Percentiles rank a stretch among this genome's conserved stretches.
These are phyloP conservation scores for Chaetomiaceae sp. DNA, from an alignment of 2,329 filamentous ascomycete species.

Conservation along the genomic window DNA sequence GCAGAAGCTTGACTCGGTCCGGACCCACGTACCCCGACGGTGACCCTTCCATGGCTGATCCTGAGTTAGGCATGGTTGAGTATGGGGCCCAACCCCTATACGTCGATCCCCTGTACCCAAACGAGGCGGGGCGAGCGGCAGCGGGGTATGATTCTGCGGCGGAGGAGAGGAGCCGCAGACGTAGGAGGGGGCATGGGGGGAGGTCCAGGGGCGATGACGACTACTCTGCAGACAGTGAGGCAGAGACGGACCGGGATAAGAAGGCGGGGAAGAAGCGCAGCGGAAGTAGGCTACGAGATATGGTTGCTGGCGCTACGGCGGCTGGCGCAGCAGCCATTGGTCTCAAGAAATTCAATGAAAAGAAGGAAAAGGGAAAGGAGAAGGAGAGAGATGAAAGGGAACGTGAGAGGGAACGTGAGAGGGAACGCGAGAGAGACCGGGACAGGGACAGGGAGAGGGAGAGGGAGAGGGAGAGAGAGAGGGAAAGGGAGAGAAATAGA, in stretches of 20 bases:
- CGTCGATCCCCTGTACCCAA: conserved; percentile 34
- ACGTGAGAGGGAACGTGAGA: conserved; percentile 26
- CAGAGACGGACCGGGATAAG: conserved; percentile 27
- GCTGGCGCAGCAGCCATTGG: conserved; percentile 59
- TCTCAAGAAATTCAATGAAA: conserved; percentile 54
- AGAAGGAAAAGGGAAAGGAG: conserved; percentile 36
- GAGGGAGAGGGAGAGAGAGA: conserved; percentile 28
- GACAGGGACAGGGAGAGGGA: conserved; percentile 37
- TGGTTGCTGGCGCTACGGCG: conserved; percentile 52
- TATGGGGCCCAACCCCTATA: conserved; percentile 58
- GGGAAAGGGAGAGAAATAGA: conserved; percentile 33
- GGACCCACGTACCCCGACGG: conserved; percentile 42
- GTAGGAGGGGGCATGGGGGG: conserved; percentile 35
- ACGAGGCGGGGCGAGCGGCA: conserved; percentile 20
- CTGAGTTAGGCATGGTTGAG: conserved; percentile 64
- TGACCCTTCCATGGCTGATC: conserved; percentile 47
- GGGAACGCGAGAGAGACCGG: conserved; percentile 24
- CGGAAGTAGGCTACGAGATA: conserved; percentile 49
- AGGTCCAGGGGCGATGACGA: conserved; percentile 27
- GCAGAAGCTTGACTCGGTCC: conserved; percentile 36
- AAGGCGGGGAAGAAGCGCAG: conserved; percentile 45
- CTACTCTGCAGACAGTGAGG: conserved; percentile 23
- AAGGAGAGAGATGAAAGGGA: conserved; percentile 34
- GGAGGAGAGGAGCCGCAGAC: conserved; percentile 40
- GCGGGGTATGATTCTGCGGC: conserved; percentile 45